Evolutionary conservation across 805 yeast genomes (phyloP).

Genomic region (Candida stauntonica): DNA sequence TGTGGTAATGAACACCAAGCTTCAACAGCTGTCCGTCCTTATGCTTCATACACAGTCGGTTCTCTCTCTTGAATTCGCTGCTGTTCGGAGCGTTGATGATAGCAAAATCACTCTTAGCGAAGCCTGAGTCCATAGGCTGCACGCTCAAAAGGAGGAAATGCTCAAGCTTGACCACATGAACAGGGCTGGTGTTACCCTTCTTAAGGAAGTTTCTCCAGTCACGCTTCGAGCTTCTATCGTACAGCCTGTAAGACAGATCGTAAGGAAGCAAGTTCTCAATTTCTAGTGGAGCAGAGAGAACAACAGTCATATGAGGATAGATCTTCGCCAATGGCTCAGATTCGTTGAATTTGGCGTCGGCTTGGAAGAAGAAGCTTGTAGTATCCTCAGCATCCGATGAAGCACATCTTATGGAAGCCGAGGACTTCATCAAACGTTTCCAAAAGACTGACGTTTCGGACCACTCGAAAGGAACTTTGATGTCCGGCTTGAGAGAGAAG

Average conservation of each 20-base stretch:
- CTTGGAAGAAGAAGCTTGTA: conserved; percentile 63
- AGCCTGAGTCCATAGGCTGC: conserved; percentile 58
- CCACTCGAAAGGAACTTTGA: conserved; percentile 60
- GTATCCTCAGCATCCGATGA: conserved; percentile 35
- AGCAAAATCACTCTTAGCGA: conserved; percentile 64
- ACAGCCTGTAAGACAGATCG: conserved; percentile 69
- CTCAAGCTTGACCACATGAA: conserved; percentile 76
- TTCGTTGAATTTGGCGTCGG: conserved; percentile 57
- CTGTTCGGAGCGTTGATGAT: conserved; percentile 53
- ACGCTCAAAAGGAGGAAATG: conserved; percentile 70
- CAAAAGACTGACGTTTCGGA: conserved; percentile 59
- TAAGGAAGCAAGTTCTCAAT: conserved; percentile 82
- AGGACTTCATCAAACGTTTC: conserved; percentile 50
- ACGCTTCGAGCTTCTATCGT: conserved; percentile 64
- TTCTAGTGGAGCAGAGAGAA: conserved; percentile 80
- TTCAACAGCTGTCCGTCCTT: conserved; percentile 65
- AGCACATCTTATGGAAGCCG: conserved; percentile 58
- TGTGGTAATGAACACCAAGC: conserved; percentile 60
- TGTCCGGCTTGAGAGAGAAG: conserved; percentile 59
- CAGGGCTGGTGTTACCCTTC: conserved; percentile 63
- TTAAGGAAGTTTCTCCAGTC: conserved; percentile 62
- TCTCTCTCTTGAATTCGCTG: conserved; percentile 55
- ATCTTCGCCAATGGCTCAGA: conserved; percentile 68
- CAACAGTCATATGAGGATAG: conserved; percentile 80
- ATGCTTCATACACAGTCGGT: conserved; percentile 44